Evolutionary conservation across 352 stramenopile genomes (phyloP).

Genomic region (Pythium phragmiticola): DNA sequence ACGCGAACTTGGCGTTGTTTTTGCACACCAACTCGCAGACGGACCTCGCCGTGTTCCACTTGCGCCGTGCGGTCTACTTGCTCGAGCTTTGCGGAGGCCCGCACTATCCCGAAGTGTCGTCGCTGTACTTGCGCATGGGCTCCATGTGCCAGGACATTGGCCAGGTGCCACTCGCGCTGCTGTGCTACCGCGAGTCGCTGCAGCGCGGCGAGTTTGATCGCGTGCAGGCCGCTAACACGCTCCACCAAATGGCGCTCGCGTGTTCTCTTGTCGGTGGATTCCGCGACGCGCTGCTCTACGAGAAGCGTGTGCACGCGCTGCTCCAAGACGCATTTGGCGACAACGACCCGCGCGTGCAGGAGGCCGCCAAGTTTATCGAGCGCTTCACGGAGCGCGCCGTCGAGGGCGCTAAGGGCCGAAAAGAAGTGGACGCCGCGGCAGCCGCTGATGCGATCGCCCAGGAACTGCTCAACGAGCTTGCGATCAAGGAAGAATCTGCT

Average conservation of each 20-base stretch:
- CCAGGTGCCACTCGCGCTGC: constrained; percentile 83
- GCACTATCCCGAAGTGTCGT: constrained; percentile 89
- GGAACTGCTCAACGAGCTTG: constrained; percentile 70
- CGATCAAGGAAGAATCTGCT: constrained; percentile 57
- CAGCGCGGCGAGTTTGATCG: constrained; percentile 86
- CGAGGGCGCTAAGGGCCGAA: constrained; percentile 78
- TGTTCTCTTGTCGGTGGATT: constrained; percentile 76
- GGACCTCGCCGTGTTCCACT: constrained; percentile 84
- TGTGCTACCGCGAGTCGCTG: constrained; percentile 87
- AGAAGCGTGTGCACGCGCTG: constrained; percentile 87
- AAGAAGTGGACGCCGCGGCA: constrained; percentile 73
- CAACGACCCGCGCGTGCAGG: constrained; percentile 74
- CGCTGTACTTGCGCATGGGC: constrained; percentile 93
- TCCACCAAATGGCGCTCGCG: constrained; percentile 88
- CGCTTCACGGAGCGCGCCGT: constrained; percentile 88
- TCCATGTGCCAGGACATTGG: constrained; percentile 93
- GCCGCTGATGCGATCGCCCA: constrained; percentile 76
- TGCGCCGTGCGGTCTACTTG: constrained; percentile 91
- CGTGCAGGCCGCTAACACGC: constrained; percentile 81
- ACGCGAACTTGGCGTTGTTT: constrained; percentile 92
- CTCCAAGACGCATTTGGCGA: constrained; percentile 83
- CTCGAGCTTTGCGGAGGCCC: constrained; percentile 91
- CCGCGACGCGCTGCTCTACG: constrained; percentile 86
- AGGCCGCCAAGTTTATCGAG: constrained; percentile 83
- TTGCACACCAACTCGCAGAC: constrained; percentile 86